phyloP scores from a whole-genome alignment of 768 basidiomycete genomes.

The Pholiota conissans region DNA sequence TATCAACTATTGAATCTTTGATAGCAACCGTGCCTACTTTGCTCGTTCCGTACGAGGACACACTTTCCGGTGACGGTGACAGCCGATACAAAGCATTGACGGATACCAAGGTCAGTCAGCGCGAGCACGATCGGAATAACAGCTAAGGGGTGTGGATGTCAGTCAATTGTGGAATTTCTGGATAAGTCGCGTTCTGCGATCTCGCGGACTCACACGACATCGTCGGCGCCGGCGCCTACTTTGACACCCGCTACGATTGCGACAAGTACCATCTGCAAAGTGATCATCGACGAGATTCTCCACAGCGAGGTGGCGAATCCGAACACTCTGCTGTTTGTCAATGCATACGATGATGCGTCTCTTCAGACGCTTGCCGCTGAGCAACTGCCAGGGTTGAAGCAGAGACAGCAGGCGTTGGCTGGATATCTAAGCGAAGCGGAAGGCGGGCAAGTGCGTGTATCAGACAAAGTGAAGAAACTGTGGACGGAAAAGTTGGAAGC shows the following conservation, averaged over 20 bases:
- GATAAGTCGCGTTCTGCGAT: conserved; percentile 76
- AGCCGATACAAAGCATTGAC: conserved; percentile 80
- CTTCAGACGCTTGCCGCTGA: conserved; percentile 47
- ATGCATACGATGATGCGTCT: conserved; percentile 56
- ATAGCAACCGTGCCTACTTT: conserved; percentile 79
- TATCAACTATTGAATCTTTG: background rate
- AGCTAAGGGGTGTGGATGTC: background rate
- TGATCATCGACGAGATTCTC: conserved; percentile 56
- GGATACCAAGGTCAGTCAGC: conserved; percentile 59
- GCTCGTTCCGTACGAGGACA: conserved; percentile 80
- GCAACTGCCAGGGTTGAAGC: conserved; percentile 40
- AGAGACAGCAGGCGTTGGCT: conserved; percentile 49
- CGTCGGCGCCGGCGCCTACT: conserved; percentile 70
- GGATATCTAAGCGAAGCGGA: conserved; percentile 54
- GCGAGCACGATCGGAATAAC: background rate
- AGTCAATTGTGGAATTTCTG: conserved; percentile 79
- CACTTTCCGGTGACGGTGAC: conserved; percentile 66
- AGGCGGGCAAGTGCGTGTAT: conserved; percentile 46
- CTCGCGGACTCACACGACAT: conserved; percentile 71
- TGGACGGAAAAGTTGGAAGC: conserved; percentile 58
- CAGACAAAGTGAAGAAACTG: conserved; percentile 60
- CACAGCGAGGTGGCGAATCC: conserved; percentile 68
- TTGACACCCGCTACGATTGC: conserved; percentile 81
- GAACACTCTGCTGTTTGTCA: conserved; percentile 54
- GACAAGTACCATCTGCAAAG: conserved; percentile 51